A percentile compares a stretch with the other conserved stretches of the same genome.
Evolutionary conservation across 345 rosid genomes (phyloP).

Genomic region (Bretschneidera sinensis): DNA sequence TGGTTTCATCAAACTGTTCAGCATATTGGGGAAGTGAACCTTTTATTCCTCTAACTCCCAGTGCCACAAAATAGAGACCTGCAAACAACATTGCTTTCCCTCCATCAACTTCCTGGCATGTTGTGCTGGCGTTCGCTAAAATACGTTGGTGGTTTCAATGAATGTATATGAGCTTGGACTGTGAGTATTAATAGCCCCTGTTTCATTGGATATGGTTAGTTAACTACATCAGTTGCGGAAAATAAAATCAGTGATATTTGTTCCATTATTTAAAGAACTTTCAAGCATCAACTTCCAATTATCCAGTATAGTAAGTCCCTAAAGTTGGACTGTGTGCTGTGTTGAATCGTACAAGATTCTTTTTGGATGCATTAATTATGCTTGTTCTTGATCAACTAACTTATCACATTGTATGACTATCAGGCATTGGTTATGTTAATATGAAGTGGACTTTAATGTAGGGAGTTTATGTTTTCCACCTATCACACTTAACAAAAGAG

Average conservation of each 20-base stretch:
- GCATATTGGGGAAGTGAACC: conserved; percentile 93
- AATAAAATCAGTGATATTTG: not conserved
- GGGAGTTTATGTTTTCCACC: no score
- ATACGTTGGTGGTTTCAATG: conserved; percentile 45
- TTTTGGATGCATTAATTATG: no score
- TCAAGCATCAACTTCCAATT: not conserved
- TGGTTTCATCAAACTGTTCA: conserved; percentile 81
- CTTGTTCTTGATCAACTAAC: no score
- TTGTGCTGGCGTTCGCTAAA: conserved; percentile 9
- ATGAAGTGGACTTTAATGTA: no score
- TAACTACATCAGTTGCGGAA: not conserved
- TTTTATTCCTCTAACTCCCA: conserved; percentile 92
- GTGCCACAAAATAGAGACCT: conserved; percentile 80
- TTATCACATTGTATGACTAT: no score
- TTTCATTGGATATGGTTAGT: not conserved
- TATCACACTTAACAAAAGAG: no score
- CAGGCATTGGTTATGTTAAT: no score
- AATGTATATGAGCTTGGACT: conserved; percentile 52
- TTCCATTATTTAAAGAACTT: not conserved
- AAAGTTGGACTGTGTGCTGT: no score
- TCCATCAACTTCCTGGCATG: conserved; percentile 34
- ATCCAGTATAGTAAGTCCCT: no score
- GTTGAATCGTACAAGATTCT: no score
- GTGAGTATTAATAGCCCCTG: conserved; percentile 34
- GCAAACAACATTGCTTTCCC: conserved; percentile 47